These are phyloP conservation scores for Arabidopsis hybrid DNA, from an alignment of 441 rosid species.

Conservation along the genomic window DNA sequence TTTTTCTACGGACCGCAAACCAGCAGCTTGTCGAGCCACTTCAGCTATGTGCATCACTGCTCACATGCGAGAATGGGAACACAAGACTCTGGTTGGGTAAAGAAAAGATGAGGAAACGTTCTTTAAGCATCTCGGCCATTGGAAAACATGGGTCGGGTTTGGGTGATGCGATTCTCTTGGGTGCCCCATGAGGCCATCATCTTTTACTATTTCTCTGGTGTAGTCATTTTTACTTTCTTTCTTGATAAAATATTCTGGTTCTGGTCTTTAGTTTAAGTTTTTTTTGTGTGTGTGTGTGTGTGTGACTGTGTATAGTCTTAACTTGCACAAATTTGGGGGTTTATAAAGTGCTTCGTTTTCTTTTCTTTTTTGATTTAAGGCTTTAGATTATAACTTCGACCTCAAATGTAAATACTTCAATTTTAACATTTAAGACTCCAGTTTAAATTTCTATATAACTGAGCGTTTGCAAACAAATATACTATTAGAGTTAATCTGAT, in stretches of 20 bases:
- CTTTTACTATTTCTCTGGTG: not conserved
- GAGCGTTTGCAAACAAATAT: too few species aligned
- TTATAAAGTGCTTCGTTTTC: not conserved
- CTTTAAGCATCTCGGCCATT: slow-evolving; percentile 76
- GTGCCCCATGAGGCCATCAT: slow-evolving; percentile 27
- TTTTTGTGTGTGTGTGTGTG: not conserved
- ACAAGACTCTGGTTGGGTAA: slow-evolving; percentile 48
- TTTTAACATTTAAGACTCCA: not conserved
- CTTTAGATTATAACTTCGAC: not conserved
- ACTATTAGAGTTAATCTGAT: too few species aligned
- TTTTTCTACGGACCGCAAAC: slow-evolving; percentile 55
- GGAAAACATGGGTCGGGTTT: slow-evolving; percentile 58
- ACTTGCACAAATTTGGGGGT: not conserved
- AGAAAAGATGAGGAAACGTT: slow-evolving; percentile 63
- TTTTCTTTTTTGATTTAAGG: not conserved
- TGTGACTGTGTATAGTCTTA: slow-evolving; percentile 17
- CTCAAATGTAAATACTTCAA: not conserved
- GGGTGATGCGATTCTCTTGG: slow-evolving; percentile 56
- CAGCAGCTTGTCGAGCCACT: slow-evolving; percentile 54
- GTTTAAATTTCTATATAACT: too few species aligned
- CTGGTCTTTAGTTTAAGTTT: slow-evolving; percentile 1
- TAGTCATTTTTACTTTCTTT: not conserved
- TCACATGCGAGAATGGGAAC: slow-evolving; percentile 45
- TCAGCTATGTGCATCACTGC: slow-evolving; percentile 56
- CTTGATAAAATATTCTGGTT: not conserved